Percentiles rank a stretch among this genome's conserved stretches.
phyloP scores from a whole-genome alignment of 306 rosid species.

The Malus fusca region DNA sequence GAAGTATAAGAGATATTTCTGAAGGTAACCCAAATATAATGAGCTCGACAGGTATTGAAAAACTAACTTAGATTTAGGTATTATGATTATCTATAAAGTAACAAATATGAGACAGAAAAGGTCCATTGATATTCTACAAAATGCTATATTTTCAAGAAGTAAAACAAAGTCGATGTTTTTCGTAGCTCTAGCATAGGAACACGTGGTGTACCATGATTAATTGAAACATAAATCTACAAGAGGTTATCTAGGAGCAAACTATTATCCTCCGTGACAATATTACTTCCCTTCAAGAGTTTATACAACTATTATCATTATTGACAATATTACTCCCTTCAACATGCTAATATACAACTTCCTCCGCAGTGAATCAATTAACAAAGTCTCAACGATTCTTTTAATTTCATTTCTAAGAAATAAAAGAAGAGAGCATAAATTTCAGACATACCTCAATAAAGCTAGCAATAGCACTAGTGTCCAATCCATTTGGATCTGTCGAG shows the following conservation, averaged over 20 bases:
- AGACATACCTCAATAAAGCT: constrained; percentile 32
- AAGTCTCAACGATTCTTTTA: neutral
- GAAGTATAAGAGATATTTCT: neutral
- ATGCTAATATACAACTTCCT: neutral
- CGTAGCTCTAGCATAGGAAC: neutral
- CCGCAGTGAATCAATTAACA: neutral
- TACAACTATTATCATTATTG: neutral
- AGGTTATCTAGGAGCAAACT: neutral
- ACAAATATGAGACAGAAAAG: neutral
- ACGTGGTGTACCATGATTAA: neutral
- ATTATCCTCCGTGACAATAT: neutral
- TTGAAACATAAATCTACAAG: neutral
- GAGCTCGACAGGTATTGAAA: neutral
- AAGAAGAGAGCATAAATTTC: neutral
- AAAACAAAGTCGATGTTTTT: neutral
- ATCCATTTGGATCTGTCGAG: constrained; percentile 27
- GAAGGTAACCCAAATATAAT: neutral
- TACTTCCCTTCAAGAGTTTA: neutral
- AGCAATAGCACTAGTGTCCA: constrained; percentile 29
- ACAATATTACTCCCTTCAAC: neutral
- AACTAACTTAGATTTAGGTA: neutral
- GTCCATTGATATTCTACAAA: neutral
- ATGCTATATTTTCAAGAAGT: neutral
- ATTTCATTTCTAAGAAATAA: neutral
- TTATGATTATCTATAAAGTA: neutral